These are phyloP conservation scores for Wickerhamomyces sp. DNA, from an alignment of 1,139 yeast genomes.

Conservation along the genomic window DNA sequence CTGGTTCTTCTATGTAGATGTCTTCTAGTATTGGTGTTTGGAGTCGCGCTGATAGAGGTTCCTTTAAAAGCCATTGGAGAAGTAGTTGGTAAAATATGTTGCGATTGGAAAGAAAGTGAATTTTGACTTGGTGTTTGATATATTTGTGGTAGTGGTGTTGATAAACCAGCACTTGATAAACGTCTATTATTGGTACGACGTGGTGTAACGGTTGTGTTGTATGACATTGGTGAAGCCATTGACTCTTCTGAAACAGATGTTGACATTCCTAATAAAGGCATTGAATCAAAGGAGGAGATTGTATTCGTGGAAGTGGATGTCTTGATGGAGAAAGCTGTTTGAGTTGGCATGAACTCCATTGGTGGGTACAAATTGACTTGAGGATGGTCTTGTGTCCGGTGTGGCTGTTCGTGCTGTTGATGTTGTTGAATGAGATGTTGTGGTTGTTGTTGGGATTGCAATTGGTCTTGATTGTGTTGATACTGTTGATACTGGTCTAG, in stretches of 20 bases:
- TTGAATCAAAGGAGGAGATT: conserved; percentile 39
- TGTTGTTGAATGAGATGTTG: neutral
- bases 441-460: conserved; percentile 5
- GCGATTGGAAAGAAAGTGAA: neutral
- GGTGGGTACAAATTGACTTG: conserved; percentile 16
- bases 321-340: conserved; percentile 7
- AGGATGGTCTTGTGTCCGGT: conserved; percentile 3
- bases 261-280: conserved; percentile 28
- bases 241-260: conserved; percentile 21
- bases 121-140: conserved; percentile 21
- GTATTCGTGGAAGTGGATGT: conserved; percentile 27
- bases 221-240: conserved; percentile 16
- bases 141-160: conserved; percentile 20
- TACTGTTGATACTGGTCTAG: conserved; percentile 5
- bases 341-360: conserved; percentile 13
- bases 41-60: conserved; percentile 10
- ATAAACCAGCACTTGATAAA: conserved; percentile 9
- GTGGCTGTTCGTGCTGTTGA: neutral
- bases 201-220: conserved; percentile 14
- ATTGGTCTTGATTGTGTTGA: conserved; percentile 6
- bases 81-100: conserved; percentile 18
- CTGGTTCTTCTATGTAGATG: conserved; percentile 39
- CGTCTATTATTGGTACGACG: conserved; percentile 15
- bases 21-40: conserved; percentile 11
- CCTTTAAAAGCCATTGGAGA: conserved; percentile 9